phyloP scores from a whole-genome alignment of 2,329 filamentous ascomycete genomes.

The Aspergillus uvarum region DNA sequence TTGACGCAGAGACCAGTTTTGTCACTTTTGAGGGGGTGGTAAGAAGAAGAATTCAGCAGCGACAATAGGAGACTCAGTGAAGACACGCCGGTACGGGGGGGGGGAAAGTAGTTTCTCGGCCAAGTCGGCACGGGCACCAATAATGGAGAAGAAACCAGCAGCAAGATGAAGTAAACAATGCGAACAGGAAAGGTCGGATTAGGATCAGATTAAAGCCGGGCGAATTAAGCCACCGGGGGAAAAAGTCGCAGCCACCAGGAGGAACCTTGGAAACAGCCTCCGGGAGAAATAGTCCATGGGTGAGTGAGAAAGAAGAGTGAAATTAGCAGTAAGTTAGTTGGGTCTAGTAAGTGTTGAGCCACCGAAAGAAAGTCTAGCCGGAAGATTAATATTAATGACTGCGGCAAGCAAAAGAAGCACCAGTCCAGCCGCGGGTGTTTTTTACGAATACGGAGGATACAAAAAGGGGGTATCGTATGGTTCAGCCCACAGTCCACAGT shows the following conservation, averaged over 20 bases:
- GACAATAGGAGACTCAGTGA: not conserved
- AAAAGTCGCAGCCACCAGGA: not conserved
- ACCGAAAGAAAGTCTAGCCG: not conserved
- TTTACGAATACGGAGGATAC: not conserved
- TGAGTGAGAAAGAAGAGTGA: not conserved
- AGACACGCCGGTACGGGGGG: slow-evolving; percentile 9
- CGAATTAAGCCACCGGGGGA: not conserved
- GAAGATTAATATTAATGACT: not conserved
- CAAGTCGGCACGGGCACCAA: not conserved
- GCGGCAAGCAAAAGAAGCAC: not conserved
- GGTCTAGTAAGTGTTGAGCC: no score
- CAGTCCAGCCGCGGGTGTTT: not conserved
- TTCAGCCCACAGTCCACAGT: not conserved
- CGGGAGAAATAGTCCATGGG: not conserved
- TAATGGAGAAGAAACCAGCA: not conserved
- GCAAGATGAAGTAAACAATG: not conserved
- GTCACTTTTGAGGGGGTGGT: not conserved
- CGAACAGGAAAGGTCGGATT: not conserved
- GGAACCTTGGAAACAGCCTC: not conserved
- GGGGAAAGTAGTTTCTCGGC: not conserved
- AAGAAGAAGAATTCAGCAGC: not conserved
- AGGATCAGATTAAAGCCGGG: not conserved
- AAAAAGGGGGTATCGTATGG: not conserved
- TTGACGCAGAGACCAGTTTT: not conserved
- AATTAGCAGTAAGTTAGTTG: no score